phyloP scores from a whole-genome alignment of 2,329 filamentous ascomycete species.

The Arthrinium puccinioides region DNA sequence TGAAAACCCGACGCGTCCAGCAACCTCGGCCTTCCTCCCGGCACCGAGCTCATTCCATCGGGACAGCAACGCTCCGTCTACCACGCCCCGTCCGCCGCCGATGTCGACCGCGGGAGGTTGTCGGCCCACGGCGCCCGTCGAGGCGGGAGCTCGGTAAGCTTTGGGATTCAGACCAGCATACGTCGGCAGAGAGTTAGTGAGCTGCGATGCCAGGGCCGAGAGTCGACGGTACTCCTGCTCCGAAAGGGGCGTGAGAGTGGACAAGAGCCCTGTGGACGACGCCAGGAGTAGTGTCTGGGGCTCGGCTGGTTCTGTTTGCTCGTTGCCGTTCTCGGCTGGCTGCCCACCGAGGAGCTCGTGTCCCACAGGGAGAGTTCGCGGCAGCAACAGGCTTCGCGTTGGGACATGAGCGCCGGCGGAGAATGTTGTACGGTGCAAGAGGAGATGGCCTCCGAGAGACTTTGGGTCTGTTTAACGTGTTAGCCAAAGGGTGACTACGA shows the following conservation, averaged over 20 bases:
- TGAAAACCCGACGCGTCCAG: conserved; percentile 62
- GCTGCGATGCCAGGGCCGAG: conserved; percentile 70
- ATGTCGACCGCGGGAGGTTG: conserved; percentile 47
- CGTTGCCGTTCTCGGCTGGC: conserved; percentile 16
- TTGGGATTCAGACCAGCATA: conserved; percentile 77
- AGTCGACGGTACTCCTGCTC: conserved; percentile 81
- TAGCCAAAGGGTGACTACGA: conserved; percentile 17
- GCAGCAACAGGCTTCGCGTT: conserved; percentile 68
- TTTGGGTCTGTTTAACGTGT: conserved; percentile 86
- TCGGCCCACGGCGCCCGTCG: conserved; percentile 35
- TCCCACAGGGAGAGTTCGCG: conserved; percentile 48
- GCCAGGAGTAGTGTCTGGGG: conserved; percentile 55
- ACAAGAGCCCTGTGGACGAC: conserved; percentile 69
- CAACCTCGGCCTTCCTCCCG: conserved; percentile 64
- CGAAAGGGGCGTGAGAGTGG: conserved; percentile 67
- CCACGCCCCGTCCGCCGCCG: conserved; percentile 55
- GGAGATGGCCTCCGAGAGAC: conserved; percentile 78
- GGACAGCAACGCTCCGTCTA: conserved; percentile 71
- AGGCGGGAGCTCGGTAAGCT: conserved; percentile 57
- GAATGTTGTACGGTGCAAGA: conserved; percentile 84
- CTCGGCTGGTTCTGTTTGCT: conserved; percentile 17
- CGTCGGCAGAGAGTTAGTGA: conserved; percentile 69
- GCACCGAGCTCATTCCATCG: conserved; percentile 71
- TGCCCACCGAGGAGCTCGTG: conserved; percentile 18
- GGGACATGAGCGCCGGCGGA: conserved; percentile 73